Base-by-base conservation (phyloP, 352 stramenopile species). In the Pythium guiyangense region DNA sequence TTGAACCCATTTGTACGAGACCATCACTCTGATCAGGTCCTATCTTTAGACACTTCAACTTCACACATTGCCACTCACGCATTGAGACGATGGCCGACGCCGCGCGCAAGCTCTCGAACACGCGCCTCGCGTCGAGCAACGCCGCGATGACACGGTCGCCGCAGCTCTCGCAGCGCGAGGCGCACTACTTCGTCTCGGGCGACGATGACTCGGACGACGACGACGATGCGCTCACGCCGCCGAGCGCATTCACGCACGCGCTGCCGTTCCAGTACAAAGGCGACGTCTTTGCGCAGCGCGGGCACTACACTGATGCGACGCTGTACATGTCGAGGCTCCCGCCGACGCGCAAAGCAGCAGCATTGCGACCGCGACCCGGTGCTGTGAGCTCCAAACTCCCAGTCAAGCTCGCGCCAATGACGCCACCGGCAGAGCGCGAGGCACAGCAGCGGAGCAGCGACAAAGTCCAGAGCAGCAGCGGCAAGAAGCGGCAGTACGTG, bases 291-390 rank as follows among this genome's bases (percentile, higher is more conserved):
- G 67, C 73, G n/a, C 81, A 92, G 57, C 81, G 75, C 44, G 81
- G 79, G 3, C 53, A 73, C n/a, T 92, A 92, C 62, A 75, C 64
- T 0, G 79, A 92, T 15, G 79, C 74, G 0, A 71, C 69, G 27
- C 52, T 92, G 20, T 92, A 92, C 63, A 84, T 92, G 66, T 92
- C 81, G 18, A 73, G 81, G 3, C 49, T 92, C 11, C 73, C 79
- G 9, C 69, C 72, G 3, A 81, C 75, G 42, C 66, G 71, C 18
- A 87, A 85, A 45, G 44, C 50, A 0, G 62, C 72, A 3, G 57
- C 70, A 37, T 40, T 76, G 29, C 37, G 67, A 10, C 62, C 68
- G 1, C 70, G 70, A 44, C 49, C 62, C 9, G 71, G 71, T 4
- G 39, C 49, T 14, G 34, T 8, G 4, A 75, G 67, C 45, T 80